Evolutionary conservation across 2,329 filamentous ascomycete species (phyloP).

Genomic region (Dothideomycetidae sp.): DNA sequence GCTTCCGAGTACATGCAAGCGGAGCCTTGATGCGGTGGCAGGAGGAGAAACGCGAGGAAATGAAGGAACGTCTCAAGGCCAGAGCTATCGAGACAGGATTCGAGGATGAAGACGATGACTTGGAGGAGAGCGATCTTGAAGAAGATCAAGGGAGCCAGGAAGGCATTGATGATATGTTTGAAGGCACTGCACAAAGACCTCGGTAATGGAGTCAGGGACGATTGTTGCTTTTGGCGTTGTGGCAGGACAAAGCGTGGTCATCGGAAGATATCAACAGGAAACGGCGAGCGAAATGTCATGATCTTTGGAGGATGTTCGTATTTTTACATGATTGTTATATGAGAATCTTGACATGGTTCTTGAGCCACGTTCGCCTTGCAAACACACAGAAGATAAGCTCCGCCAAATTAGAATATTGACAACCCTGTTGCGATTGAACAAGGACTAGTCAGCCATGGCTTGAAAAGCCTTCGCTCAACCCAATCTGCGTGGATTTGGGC

Average conservation of each 20-base stretch:
- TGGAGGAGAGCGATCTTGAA: constrained; percentile 43
- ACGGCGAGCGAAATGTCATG: too few species aligned
- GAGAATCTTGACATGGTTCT: too few species aligned
- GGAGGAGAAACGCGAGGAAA: constrained; percentile 61
- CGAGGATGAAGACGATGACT: constrained; percentile 49
- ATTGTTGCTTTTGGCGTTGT: constrained; percentile 6
- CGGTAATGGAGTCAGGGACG: too few species aligned
- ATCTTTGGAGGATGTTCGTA: too few species aligned
- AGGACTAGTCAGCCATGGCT: background rate
- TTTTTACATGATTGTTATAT: too few species aligned
- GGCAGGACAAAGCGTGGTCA: constrained; percentile 2
- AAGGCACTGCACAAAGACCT: constrained; percentile 14
- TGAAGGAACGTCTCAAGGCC: constrained; percentile 63
- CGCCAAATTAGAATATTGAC: too few species aligned
- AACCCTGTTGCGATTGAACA: too few species aligned
- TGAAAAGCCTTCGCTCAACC: too few species aligned
- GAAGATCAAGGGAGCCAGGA: constrained; percentile 43
- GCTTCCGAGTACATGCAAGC: constrained; percentile 85
- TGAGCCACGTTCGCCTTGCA: too few species aligned
- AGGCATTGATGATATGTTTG: constrained; percentile 33
- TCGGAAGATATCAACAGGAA: constrained; percentile 9
- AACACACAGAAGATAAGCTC: too few species aligned
- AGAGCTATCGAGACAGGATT: constrained; percentile 62
- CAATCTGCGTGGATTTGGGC: constrained; percentile 69
- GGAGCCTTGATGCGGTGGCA: constrained; percentile 89